Conservation (phyloP, 2,329 filamentous ascomycete species). For the Cladophialophora psammophila region DNA sequence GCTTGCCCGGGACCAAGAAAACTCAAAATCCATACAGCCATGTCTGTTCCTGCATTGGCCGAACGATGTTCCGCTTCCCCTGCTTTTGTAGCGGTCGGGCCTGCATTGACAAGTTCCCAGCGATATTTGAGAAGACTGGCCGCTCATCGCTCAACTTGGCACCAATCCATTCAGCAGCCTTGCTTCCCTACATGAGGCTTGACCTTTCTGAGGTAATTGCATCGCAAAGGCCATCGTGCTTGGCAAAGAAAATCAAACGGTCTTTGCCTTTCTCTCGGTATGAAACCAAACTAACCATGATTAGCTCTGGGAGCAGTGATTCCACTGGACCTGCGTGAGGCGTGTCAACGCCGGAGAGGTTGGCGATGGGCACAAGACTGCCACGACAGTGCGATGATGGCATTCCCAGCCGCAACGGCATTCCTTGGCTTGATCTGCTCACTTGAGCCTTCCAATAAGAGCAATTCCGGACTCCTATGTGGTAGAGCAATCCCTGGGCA, state of each 20-base stretch:
- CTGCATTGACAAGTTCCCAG: neutral
- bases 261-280: neutral
- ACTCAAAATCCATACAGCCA: neutral
- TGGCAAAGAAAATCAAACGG: neutral
- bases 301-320: neutral
- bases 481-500: neutral
- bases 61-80: neutral
- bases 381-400: neutral
- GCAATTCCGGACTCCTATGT: neutral
- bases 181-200: neutral
- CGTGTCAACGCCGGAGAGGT: neutral
- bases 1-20: slow-evolving; percentile 8
- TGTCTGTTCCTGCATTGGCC: neutral
- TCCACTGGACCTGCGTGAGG: neutral
- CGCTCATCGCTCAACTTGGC: neutral
- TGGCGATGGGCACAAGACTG: neutral
- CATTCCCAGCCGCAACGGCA: neutral
- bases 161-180: neutral
- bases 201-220: neutral
- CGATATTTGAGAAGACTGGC: neutral
- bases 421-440: neutral
- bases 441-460: neutral
- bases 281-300: neutral
- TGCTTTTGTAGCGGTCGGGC: neutral
- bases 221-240: neutral